Base-by-base conservation (phyloP, 306 rosid genomes). In the Macrotyloma uniflorum region DNA sequence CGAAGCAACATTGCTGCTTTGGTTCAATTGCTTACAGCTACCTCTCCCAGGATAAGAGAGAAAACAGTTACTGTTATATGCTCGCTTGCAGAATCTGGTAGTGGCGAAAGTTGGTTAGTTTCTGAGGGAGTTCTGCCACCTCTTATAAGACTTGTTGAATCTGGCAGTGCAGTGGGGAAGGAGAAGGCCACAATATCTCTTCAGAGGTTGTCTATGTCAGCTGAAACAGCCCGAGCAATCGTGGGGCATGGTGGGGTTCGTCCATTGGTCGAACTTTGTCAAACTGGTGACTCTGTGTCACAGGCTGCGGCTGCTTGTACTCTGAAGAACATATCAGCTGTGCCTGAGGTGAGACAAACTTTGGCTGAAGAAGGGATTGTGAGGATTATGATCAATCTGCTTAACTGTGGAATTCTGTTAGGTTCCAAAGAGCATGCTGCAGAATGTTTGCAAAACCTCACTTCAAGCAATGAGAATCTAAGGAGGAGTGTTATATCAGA, bases 371-470 rank as follows among this genome's bases (percentile, higher is more conserved):
- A 92, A 91, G 97, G 98, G 50, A 78, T 92, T 40, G 86, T 91
- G 22, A 82, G 35, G 66, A 83, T 86, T 11, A 88, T 86, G 90
- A 83, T 92, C 75, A 85, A 82, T 86, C 81, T 95, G 32, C 86
- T 95, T 3, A 91, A 85, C 61, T 88, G 89, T 18, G 97, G 98
- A 69, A 86, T 95, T 68, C 30, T 95, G 33, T 73, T 91, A 46
- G 95, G 89, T 14, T 86, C 97, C 12, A 95, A 88, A 83, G 93
- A 91, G 83, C 85, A 86, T 45, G 98, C 98, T 0, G 95, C 98
- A 0, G 98, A 95, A 53, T 95, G 97, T 80, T 79, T 95, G 85
- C 95, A 87, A 78, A 92, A 92, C 30, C 95, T 95, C 84, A 89
- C 97, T 49, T 86, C 95, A 20, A 83, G 92, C 88, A 92, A 88